Conservation (phyloP, 768 basidiomycete genomes). For the Phlebiopsis flavidoalba region DNA sequence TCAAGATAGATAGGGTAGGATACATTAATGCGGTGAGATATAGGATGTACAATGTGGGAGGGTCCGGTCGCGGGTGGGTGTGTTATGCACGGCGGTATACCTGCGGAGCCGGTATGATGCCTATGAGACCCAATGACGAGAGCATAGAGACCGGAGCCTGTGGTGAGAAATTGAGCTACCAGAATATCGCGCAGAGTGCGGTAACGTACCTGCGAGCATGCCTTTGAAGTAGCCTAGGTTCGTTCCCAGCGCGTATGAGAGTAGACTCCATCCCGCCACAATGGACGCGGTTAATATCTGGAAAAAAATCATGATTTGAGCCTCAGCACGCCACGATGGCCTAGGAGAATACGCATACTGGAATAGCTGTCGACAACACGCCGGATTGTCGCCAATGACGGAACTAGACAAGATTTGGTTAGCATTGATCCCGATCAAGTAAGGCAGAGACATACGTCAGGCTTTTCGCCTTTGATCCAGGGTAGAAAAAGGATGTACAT, state of each 20-base stretch:
- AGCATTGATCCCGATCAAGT: background rate
- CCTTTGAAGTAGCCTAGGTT: constrained; percentile 60
- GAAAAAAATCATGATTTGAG: background rate
- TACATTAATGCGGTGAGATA: background rate
- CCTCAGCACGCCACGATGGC: background rate
- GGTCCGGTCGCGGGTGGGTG: background rate
- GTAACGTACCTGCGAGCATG: constrained; percentile 51
- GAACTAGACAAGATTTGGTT: constrained; percentile 40
- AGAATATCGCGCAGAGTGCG: background rate
- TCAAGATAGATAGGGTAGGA: background rate
- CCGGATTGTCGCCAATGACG: constrained; percentile 71
- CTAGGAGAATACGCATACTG: constrained; percentile 27
- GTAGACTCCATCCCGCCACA: constrained; percentile 62
- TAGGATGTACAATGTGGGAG: background rate
- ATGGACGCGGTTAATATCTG: constrained; percentile 60
- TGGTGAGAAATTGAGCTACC: background rate
- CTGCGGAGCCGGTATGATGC: constrained; percentile 63
- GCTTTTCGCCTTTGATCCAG: constrained; percentile 60
- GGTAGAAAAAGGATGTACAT: constrained; percentile 66
- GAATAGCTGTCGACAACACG: constrained; percentile 62
- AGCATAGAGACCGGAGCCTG: constrained; percentile 68
- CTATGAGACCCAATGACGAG: constrained; percentile 70
- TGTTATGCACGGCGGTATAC: constrained; percentile 33
- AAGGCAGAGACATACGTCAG: constrained; percentile 48
- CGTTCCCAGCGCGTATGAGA: constrained; percentile 60